These are phyloP conservation scores for Nymphaea thermarum DNA, from an alignment of 164 flowering plant genomes.

Conservation along the genomic window DNA sequence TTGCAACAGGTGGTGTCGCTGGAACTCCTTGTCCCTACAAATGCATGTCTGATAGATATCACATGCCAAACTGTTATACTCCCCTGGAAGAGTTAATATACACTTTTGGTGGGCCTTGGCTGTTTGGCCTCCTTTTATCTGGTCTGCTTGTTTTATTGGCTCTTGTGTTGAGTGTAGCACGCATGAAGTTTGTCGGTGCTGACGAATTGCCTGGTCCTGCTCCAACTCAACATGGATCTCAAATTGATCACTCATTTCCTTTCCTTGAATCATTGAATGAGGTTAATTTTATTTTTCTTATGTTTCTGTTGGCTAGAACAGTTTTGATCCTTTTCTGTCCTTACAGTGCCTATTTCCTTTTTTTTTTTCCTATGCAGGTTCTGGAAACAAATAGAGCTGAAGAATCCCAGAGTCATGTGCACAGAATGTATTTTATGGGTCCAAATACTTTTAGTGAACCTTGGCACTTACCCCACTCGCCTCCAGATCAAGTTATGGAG, in stretches of 20 bases:
- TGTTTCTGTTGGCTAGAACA: background rate
- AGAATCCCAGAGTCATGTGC: slow-evolving; percentile 85
- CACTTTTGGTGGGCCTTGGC: slow-evolving; percentile 98
- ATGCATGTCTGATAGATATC: slow-evolving; percentile 89
- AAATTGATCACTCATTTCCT: slow-evolving; percentile 83
- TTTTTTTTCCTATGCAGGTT: slow-evolving; percentile 30
- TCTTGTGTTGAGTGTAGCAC: slow-evolving; percentile 84
- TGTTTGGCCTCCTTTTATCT: slow-evolving; percentile 71
- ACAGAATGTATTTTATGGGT: slow-evolving; percentile 88
- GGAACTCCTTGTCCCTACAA: slow-evolving; percentile 81
- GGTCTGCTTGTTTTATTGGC: slow-evolving; percentile 72
- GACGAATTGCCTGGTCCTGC: slow-evolving; percentile 65
- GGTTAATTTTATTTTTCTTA: slow-evolving; percentile 20
- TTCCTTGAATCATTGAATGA: slow-evolving; percentile 91
- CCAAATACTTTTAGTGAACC: slow-evolving; percentile 88
- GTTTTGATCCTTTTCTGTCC: background rate
- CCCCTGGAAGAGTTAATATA: slow-evolving; percentile 85
- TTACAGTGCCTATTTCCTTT: background rate
- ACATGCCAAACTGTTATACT: slow-evolving; percentile 87
- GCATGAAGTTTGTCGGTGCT: slow-evolving; percentile 68
- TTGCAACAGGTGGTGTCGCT: slow-evolving; percentile 67
- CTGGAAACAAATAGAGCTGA: slow-evolving; percentile 81
- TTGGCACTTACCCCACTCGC: slow-evolving; percentile 87
- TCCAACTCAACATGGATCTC: slow-evolving; percentile 63
- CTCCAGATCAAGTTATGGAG: slow-evolving; percentile 77